Conservation (phyloP, 2,329 filamentous ascomycete genomes). For the Stachybotrys chartarum region DNA sequence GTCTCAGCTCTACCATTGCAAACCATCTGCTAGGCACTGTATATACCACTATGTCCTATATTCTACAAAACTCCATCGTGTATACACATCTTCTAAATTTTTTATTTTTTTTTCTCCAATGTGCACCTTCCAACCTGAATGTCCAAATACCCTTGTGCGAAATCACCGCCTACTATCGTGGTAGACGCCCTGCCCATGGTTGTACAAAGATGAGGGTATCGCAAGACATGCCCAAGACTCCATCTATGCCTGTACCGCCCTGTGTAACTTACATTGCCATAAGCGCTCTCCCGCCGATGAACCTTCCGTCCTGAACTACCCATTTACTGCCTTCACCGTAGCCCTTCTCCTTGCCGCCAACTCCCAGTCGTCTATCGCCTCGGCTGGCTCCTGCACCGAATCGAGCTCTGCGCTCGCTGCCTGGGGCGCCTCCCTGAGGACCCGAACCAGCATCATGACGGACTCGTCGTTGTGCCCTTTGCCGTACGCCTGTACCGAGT, state of each 20-base stretch:
- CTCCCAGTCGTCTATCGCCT: background rate
- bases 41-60: no score
- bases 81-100: no score
- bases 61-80: no score
- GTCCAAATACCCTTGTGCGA: background rate
- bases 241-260: background rate
- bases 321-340: no score
- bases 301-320: no score
- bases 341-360: no score
- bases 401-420: slow-evolving; percentile 5
- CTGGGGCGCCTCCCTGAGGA: slow-evolving; percentile 13
- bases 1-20: no score
- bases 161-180: no score
- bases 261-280: no score
- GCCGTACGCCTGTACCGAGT: slow-evolving; percentile 26
- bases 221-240: background rate
- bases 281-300: no score
- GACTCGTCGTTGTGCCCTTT: slow-evolving; percentile 12
- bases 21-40: no score
- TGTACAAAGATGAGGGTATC: background rate
- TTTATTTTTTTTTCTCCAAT: no score
- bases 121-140: background rate
- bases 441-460: slow-evolving; percentile 15
- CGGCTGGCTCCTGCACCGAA: slow-evolving; percentile 1
- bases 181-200: background rate